Evolutionary conservation across 441 rosid genomes (phyloP), one percentile per base, ranked within the genome.

Genomic region (Monsonia emarginata): DNA sequence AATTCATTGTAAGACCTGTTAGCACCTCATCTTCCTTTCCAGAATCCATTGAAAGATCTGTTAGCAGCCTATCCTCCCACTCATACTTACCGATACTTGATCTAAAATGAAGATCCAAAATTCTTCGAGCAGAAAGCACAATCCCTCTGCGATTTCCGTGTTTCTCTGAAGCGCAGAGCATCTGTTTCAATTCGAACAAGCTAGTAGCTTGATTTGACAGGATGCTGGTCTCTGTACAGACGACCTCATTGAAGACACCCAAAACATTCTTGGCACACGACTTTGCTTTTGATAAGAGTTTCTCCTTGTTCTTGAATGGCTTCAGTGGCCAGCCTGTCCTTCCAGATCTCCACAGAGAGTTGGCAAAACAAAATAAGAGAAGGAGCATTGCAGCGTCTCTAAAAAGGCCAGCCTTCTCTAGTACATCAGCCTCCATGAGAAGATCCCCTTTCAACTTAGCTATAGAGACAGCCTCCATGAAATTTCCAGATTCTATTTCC

Each of bases 241-340:
- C 76, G 40, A 74, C 36, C 52, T 66, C 69, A 19, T 62, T 68
- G 54, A 76, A 78, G 28, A 63, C 67, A 18, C 7, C 21, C 0
- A 85, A 74, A 9, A 54, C 73, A 21, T 46, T 34, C 72, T 63
- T 56, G 0, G 83, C 84, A 5, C 70, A 75, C 2, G 72, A 68
- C 64, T 66, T 76, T 8, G 84, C 85, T 64, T 73, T 78, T 31
- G 42, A 21, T 5, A 85, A 32, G 64, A 81, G 83, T 36, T 75
- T 66, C 54, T 74, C 76, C 75, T 73, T 81, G 28, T 72, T 61
- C 19, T 13, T 4, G 66, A 81, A 83, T 32, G 42, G 69, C 79
- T 83, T 81, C 52, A 77, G 65, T 4, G 87, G 85, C 87, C 89
- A 85, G 19, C 87, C 89, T 42, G 30, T 59, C 69, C 78, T 76